Conservation (phyloP, 2,329 filamentous ascomycete species). For the Fusarium nygamai region DNA sequence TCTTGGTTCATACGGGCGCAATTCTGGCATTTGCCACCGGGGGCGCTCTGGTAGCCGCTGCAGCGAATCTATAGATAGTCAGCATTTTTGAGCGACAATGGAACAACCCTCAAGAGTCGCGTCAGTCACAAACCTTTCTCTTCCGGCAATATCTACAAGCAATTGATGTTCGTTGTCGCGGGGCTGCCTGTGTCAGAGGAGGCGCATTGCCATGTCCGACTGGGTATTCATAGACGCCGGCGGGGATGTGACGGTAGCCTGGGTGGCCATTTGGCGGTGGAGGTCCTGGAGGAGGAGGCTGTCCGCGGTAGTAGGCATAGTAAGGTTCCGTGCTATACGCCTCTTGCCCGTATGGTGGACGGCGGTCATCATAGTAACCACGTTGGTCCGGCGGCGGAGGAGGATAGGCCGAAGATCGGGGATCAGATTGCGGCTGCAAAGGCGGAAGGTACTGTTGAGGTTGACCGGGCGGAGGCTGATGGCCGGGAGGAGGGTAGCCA, state of each 20-base stretch:
- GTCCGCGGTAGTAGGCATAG: constrained; percentile 46
- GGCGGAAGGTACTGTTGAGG: constrained; percentile 51
- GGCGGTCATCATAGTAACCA: constrained; percentile 50
- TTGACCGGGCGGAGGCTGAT: constrained; percentile 39
- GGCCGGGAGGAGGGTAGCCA: constrained; percentile 56
- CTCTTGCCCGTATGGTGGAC: constrained; percentile 48
- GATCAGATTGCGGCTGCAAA: constrained; percentile 50
- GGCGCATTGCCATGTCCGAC: constrained; percentile 48
- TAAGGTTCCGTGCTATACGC: constrained; percentile 50
- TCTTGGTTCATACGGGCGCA: constrained; percentile 71
- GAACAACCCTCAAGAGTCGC: not conserved
- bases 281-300: constrained; percentile 41
- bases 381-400: constrained; percentile 53
- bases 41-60: constrained; percentile 68
- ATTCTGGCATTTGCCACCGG: constrained; percentile 68
- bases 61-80: constrained; percentile 62
- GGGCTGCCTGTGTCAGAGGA: constrained; percentile 61
- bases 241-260: constrained; percentile 44
- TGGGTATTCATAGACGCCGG: constrained; percentile 48
- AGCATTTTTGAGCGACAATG: constrained; percentile 5
- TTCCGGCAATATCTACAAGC: constrained; percentile 70
- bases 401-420: constrained; percentile 50
- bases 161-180: constrained; percentile 67
- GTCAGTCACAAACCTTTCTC: constrained; percentile 60
- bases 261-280: constrained; percentile 46